Conservation (phyloP, 139 green algal genomes). For the Auxenochlorella pyrenoidosa region DNA sequence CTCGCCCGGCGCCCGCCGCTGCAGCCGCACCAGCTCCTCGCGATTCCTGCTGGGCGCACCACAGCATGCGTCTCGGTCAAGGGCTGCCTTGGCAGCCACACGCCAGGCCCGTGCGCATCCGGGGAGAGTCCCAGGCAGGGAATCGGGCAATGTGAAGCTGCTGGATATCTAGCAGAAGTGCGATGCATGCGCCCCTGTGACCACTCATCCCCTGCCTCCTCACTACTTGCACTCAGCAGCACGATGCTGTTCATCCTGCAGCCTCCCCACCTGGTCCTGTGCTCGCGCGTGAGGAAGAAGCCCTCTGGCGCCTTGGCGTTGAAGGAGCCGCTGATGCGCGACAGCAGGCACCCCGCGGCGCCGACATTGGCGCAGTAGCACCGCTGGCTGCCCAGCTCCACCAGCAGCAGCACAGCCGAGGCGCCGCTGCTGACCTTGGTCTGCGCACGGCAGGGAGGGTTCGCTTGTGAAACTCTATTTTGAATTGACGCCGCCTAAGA, state of each 20-base stretch:
- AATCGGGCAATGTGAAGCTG: no score
- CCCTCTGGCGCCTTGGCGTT: conserved; percentile 26
- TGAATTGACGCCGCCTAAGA: no score
- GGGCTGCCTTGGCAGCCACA: no score
- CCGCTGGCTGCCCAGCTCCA: conserved; percentile 18
- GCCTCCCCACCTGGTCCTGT: conserved; percentile 7
- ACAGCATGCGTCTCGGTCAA: no score
- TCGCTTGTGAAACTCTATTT: no score
- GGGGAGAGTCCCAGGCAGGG: no score
- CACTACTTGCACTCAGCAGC: not conserved
- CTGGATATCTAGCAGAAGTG: no score
- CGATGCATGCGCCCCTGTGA: no score
- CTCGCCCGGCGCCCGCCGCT: not conserved
- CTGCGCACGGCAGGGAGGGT: not conserved
- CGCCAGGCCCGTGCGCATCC: no score
- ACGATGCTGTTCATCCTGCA: no score
- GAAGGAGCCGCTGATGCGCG: conserved; percentile 31
- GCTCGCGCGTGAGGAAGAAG: conserved; percentile 26
- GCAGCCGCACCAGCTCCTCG: conserved; percentile 15
- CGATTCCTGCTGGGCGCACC: conserved; percentile 6
- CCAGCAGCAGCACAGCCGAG: not conserved
- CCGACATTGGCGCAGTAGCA: conserved; percentile 33
- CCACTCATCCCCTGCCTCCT: not conserved
- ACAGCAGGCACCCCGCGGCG: conserved; percentile 21
- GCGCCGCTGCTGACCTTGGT: conserved; percentile 28